Conservation (phyloP, 805 yeast species). For the Yarrowia sp. region DNA sequence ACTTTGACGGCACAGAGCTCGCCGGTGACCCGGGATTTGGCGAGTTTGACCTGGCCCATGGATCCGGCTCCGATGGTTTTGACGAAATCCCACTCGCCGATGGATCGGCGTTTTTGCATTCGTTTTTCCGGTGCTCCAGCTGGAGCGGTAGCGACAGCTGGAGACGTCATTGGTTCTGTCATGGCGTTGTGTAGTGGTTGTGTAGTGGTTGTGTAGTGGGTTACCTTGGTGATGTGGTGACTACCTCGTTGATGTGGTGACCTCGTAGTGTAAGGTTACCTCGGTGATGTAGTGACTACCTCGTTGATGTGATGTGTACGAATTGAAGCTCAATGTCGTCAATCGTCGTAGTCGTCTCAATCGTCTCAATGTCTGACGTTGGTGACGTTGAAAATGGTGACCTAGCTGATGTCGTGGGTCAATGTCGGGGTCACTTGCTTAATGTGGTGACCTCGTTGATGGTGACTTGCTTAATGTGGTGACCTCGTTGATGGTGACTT, state of each 20-base stretch:
- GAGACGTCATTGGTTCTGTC: conserved; percentile 26
- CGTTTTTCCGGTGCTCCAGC: conserved; percentile 38
- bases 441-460: not conserved
- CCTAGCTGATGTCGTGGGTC: too few relatives aligned
- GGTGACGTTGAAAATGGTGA: too few relatives aligned
- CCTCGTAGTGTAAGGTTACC: too few relatives aligned
- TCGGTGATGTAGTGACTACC: not conserved
- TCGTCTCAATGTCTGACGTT: too few relatives aligned
- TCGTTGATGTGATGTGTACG: too few relatives aligned
- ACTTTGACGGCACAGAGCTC: conserved; percentile 87
- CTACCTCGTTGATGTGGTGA: too few relatives aligned
- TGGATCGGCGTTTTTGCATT: conserved; percentile 67
- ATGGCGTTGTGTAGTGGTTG: not conserved
- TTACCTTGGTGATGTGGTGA: not conserved
- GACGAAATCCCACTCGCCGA: conserved; percentile 96
- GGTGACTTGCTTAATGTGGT: too few relatives aligned
- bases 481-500: too few relatives aligned
- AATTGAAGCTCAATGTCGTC: too few relatives aligned
- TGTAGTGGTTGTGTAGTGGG: not conserved
- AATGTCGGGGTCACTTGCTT: too few relatives aligned
- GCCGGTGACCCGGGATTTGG: conserved; percentile 76
- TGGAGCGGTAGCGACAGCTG: conserved; percentile 41
- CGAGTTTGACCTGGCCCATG: conserved; percentile 98
- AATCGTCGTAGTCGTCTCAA: too few relatives aligned
- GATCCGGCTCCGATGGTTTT: conserved; percentile 98